Conservation (phyloP, 2,329 filamentous ascomycete species). For the Beauveria sp. region DNA sequence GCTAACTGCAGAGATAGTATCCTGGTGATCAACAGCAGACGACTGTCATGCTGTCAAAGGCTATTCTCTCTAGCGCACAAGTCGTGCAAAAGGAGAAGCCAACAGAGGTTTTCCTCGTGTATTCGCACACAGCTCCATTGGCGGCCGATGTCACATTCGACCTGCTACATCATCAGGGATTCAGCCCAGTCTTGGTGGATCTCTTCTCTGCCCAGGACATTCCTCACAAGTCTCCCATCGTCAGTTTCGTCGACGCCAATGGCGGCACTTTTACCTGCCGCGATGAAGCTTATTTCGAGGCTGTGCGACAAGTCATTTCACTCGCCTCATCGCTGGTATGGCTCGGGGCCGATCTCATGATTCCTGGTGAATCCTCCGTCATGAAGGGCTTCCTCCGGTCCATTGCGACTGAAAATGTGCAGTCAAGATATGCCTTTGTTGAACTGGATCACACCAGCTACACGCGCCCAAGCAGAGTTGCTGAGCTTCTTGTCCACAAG, state of each 20-base stretch:
- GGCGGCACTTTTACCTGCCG: constrained; percentile 5
- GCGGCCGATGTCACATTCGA: background rate
- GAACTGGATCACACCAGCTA: background rate
- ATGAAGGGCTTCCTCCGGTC: constrained; percentile 6
- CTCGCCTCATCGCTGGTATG: background rate
- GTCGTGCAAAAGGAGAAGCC: background rate
- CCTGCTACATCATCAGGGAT: background rate
- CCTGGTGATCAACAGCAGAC: background rate
- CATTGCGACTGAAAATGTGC: background rate
- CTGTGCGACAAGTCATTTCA: background rate
- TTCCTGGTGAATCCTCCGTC: constrained; percentile 4
- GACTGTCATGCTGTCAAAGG: background rate
- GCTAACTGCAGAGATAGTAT: background rate
- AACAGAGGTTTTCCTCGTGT: background rate
- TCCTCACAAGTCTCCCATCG: background rate
- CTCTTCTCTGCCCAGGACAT: background rate
- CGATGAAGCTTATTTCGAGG: background rate
- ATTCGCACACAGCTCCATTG: background rate
- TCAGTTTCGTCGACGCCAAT: background rate
- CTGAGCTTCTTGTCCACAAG: background rate
- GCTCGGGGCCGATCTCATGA: background rate
- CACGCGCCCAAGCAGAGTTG: background rate
- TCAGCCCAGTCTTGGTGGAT: background rate
- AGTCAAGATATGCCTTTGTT: constrained; percentile 6
- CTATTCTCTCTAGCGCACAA: background rate